Percentiles rank a stretch among this genome's conserved stretches.
Conservation (phyloP, 2,329 filamentous ascomycete species). For the Colletotrichum orbiculare region DNA sequence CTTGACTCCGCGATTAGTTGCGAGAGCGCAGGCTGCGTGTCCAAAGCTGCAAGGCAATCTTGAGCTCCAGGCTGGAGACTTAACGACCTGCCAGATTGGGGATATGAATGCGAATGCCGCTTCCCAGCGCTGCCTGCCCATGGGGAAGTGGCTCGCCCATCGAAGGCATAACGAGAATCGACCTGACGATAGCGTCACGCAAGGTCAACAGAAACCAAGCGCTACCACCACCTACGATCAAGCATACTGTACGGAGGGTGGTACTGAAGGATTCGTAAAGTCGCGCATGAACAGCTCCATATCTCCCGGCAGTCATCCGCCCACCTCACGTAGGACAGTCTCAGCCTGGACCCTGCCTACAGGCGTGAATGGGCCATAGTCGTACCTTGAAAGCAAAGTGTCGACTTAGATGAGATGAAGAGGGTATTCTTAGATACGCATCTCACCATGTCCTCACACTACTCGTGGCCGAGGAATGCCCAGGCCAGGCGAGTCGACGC, state of each 20-base stretch:
- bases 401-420: too few species aligned
- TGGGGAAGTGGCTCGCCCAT: neutral
- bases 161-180: neutral
- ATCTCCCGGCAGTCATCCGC: constrained; percentile 26
- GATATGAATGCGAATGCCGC: too few species aligned
- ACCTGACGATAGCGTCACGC: neutral
- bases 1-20: neutral
- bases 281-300: constrained; percentile 27
- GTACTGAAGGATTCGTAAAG: neutral
- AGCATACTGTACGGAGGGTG: neutral
- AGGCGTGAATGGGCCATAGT: neutral
- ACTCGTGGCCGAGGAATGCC: constrained; percentile 8
- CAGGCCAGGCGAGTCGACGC: constrained; percentile 19
- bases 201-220: neutral
- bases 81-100: too few species aligned
- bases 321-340: constrained; percentile 29
- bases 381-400: neutral
- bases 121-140: neutral
- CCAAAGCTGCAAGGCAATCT: neutral
- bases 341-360: constrained; percentile 24
- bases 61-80: neutral
- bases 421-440: constrained; percentile 24
- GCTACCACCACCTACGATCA: neutral
- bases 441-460: constrained; percentile 1
- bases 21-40: neutral